phyloP scores from a whole-genome alignment of 2,329 filamentous ascomycete genomes.

The Aspergillus ruber region DNA sequence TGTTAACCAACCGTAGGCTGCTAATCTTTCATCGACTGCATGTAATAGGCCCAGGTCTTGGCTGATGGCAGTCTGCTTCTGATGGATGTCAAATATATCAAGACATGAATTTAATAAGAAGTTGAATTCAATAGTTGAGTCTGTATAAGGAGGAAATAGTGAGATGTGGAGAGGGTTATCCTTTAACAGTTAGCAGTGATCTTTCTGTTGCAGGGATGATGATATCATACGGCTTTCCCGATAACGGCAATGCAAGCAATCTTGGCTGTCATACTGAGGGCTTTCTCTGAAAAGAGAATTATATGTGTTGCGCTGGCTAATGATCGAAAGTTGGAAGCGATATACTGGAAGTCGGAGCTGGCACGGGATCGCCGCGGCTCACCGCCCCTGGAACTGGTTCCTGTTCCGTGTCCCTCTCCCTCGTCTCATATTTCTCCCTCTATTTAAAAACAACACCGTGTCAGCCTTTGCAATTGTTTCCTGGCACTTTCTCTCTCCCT shows the following conservation, averaged over 20 bases:
- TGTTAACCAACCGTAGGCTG: conserved; percentile 92
- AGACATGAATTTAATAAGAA: conserved; percentile 50
- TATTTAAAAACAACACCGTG: conserved; percentile 1
- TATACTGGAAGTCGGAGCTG: no score
- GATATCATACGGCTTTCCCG: conserved; percentile 69
- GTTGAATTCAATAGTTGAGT: conserved; percentile 69
- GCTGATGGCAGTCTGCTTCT: conserved; percentile 64
- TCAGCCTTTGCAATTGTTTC: conserved; percentile 4
- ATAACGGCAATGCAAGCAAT: conserved; percentile 93
- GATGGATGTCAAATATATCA: conserved; percentile 85
- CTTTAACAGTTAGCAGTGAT: conserved; percentile 42
- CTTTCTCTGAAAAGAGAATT: no score
- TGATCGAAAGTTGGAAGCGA: no score
- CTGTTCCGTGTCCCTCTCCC: conserved; percentile 7
- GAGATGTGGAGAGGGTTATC: conserved; percentile 94
- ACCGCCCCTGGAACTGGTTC: conserved; percentile 3
- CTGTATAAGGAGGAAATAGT: conserved; percentile 71
- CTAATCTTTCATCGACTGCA: conserved; percentile 85
- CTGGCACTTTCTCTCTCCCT: conserved; percentile 18
- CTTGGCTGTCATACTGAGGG: conserved; percentile 50
- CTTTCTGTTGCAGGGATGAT: background rate
- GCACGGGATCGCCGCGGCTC: background rate
- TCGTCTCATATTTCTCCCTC: conserved; percentile 5
- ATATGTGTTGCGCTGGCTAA: no score
- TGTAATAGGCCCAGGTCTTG: conserved; percentile 90